A percentile compares a stretch with the other conserved stretches of the same genome.
These are phyloP conservation scores for Tetragonia tetragonoides DNA, from an alignment of 148 eudicot species.

Conservation along the genomic window DNA sequence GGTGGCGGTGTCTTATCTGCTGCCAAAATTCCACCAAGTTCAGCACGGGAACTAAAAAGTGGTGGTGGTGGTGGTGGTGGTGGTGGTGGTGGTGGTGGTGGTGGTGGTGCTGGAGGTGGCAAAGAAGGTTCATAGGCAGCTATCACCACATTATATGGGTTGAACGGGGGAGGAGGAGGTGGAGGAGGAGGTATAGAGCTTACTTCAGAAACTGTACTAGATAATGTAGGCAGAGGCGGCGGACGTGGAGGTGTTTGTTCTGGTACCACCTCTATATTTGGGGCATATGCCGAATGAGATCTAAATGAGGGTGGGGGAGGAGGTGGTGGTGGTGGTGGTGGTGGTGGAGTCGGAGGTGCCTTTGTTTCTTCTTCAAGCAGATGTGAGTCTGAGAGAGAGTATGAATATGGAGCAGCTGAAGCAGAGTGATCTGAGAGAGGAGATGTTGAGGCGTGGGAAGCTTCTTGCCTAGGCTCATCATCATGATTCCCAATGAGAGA, in stretches of 20 bases:
- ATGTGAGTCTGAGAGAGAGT: conserved; percentile 18
- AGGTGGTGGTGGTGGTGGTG: conserved; percentile 35
- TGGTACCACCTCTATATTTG: conserved; percentile 14
- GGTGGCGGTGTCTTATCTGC: conserved; percentile 33
- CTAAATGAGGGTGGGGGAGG: conserved; percentile 18
- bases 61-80: conserved; percentile 23
- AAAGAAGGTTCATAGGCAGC: conserved; percentile 7
- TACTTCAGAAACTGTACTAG: not conserved
- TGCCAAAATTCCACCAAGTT: not conserved
- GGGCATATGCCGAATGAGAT: conserved; percentile 12
- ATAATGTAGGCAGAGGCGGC: conserved; percentile 26
- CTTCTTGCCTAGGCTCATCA: conserved; percentile 23
- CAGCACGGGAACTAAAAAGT: conserved; percentile 9
- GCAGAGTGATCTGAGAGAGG: conserved; percentile 2
- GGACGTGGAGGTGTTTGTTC: conserved; percentile 12
- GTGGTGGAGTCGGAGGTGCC: conserved; percentile 2
- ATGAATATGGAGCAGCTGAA: conserved; percentile 13
- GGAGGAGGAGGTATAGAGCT: conserved; percentile 28
- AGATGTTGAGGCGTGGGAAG: conserved; percentile 4
- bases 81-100: conserved; percentile 27
- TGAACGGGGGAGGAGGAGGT: conserved; percentile 25
- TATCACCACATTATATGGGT: not conserved
- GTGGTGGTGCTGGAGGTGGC: conserved; percentile 19
- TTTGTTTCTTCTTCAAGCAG: conserved; percentile 20
- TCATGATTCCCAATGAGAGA: conserved; percentile 21